phyloP scores from a whole-genome alignment of 306 rosid species.

The Alnus glutinosa region DNA sequence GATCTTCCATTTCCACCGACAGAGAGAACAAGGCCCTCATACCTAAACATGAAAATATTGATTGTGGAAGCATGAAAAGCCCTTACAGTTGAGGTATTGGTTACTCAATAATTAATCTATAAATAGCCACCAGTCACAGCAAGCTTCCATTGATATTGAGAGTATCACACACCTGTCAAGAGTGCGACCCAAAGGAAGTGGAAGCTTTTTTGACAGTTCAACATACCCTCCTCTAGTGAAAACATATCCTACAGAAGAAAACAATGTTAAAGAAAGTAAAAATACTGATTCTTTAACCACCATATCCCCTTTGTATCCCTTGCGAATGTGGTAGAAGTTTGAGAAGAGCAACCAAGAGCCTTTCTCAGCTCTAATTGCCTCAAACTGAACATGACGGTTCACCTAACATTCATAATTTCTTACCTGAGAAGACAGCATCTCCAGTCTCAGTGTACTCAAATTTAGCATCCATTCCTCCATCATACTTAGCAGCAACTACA shows the following conservation, averaged over 20 bases:
- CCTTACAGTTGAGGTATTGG: slow-evolving; percentile 9
- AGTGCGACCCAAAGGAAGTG: slow-evolving; percentile 85
- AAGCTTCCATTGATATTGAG: slow-evolving; percentile 1
- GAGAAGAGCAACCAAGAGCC: not conserved
- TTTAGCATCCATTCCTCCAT: slow-evolving; percentile 96
- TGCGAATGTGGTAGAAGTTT: not conserved
- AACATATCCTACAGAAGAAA: slow-evolving; percentile 69
- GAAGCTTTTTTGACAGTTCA: slow-evolving; percentile 78
- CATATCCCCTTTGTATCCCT: not conserved
- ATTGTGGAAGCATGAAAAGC: slow-evolving; percentile 16
- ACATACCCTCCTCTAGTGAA: slow-evolving; percentile 92
- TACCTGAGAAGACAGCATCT: slow-evolving; percentile 84
- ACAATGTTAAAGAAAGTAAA: slow-evolving; percentile 6
- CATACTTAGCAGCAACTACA: slow-evolving; percentile 81
- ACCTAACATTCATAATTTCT: slow-evolving; percentile 20
- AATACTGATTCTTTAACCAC: slow-evolving; percentile 1
- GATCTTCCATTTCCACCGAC: slow-evolving; percentile 97
- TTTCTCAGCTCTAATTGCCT: not conserved
- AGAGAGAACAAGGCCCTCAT: slow-evolving; percentile 93
- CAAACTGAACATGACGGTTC: slow-evolving; percentile 10
- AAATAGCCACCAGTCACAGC: not conserved
- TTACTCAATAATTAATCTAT: not conserved
- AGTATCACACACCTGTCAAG: slow-evolving; percentile 75
- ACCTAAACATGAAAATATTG: slow-evolving; percentile 47
- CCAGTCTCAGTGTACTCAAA: slow-evolving; percentile 78